Evolutionary conservation across 2,329 filamentous ascomycete species (phyloP), one percentile per base, ranked within the genome.

Genomic region (Penicillium sp.): DNA sequence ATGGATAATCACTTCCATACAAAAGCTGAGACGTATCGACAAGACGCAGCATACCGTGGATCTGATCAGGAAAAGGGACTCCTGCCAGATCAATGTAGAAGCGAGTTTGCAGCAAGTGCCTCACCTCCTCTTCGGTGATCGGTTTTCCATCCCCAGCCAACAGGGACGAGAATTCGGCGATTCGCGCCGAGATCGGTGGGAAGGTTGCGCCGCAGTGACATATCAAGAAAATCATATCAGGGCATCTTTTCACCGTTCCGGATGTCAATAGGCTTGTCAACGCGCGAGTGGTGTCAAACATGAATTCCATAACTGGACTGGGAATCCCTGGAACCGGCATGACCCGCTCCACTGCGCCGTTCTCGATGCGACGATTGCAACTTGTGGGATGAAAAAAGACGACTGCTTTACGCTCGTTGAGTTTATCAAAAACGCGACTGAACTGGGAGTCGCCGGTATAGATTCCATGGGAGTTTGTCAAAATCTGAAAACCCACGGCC

Each of bases 371-470:
- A 11, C 42, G 31, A 7, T 41, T 35, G 30, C 51, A 50, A 6
- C 43, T 72, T 0, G 73, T 76, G 0, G 73, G 74, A 38, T 79
- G 75, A 30, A 77, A 69, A 51, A 79, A 77, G 1, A 76, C 60
- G 1, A 64, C 68, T 0, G 70, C 70, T 3, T 68, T 60, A 1
- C 70, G 53, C 2, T 55, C 47, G 37, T 76, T 69, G 16, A 79
- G 52, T 23, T 66, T 68, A 2, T 67, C 61, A 44, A 74, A 77
- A 9, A 78, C 59, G 0, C 60, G 55, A 14, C 69, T 65, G 17
- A 77, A 62, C 1, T 44, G 48, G 0, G 56, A 41, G 42, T 74
- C 67, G 3, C 75, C 75, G 0, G 76, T 54, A 48, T 78, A 78
- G 9, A 66, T 47, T 4, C 74, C 74, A 31, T 74, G 68, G 15